These are phyloP conservation scores for Penicillium decumbens DNA, from an alignment of 2,329 filamentous ascomycete genomes.

Conservation along the genomic window DNA sequence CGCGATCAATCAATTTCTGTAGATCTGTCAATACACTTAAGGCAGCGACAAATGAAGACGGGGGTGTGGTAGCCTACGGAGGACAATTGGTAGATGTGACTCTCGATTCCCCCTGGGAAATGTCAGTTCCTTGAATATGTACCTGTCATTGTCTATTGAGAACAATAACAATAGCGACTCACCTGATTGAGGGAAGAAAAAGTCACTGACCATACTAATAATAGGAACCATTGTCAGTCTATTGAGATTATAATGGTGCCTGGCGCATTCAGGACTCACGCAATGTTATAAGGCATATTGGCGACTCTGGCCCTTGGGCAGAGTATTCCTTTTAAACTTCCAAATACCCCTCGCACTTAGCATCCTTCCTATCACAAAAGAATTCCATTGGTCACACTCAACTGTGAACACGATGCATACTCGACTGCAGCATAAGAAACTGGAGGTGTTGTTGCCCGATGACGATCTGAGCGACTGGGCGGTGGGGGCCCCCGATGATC, in stretches of 20 bases:
- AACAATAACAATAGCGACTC: conserved; percentile 15
- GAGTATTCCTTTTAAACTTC: conserved; percentile 11
- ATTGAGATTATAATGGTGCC: not conserved
- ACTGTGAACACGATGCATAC: not conserved
- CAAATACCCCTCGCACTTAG: not conserved
- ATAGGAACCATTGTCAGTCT: not conserved
- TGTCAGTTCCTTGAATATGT: conserved; percentile 9
- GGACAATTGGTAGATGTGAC: conserved; percentile 96
- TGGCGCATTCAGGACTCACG: conserved; percentile 44
- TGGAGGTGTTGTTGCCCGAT: not conserved
- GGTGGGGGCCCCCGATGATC: conserved; percentile 1
- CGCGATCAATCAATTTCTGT: conserved; percentile 88
- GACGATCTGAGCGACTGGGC: conserved; percentile 4
- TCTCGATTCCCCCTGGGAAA: conserved; percentile 73
- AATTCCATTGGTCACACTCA: not conserved
- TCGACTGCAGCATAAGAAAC: not conserved
- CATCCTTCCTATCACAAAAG: conserved; percentile 20
- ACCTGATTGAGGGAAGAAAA: conserved; percentile 95
- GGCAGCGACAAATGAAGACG: not conserved
- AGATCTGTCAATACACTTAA: conserved; percentile 8
- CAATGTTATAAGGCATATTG: conserved; percentile 65
- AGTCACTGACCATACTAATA: conserved; percentile 87
- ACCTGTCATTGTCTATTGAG: not conserved
- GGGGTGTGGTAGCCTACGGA: conserved; percentile 47
- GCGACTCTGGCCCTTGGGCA: conserved; percentile 24